A percentile compares a stretch with the other conserved stretches of the same genome.
phyloP scores from a whole-genome alignment of 768 basidiomycete species.

The Russula lepida region DNA sequence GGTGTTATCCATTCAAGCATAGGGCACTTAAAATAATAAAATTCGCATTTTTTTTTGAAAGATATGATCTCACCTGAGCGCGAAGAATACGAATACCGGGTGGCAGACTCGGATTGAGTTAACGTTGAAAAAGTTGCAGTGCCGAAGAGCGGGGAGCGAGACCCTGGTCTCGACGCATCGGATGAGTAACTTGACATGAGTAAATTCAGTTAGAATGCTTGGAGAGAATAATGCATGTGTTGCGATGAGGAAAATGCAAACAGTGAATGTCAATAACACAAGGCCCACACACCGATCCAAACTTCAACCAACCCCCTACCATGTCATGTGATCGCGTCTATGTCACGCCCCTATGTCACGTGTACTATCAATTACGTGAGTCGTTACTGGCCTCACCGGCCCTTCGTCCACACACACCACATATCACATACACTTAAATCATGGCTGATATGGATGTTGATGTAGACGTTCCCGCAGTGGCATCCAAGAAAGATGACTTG shows the following conservation, averaged over 20 bases:
- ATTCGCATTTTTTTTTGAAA: not conserved
- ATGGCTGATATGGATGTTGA: slow-evolving; percentile 76
- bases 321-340: slow-evolving; percentile 31
- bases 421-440: not conserved
- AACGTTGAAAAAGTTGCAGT: slow-evolving; percentile 49
- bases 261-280: slow-evolving; percentile 1
- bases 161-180: slow-evolving; percentile 26
- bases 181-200: slow-evolving; percentile 34
- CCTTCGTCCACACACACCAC: not conserved
- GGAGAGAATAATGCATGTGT: slow-evolving; percentile 26
- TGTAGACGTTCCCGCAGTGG: slow-evolving; percentile 49
- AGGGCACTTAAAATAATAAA: not conserved
- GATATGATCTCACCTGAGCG: slow-evolving; percentile 39
- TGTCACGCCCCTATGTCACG: slow-evolving; percentile 2
- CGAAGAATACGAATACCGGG: slow-evolving; percentile 49
- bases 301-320: slow-evolving; percentile 19
- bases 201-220: slow-evolving; percentile 3
- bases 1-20: not conserved
- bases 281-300: not conserved
- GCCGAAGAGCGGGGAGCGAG: slow-evolving; percentile 56
- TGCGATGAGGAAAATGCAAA: too few species aligned
- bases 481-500: slow-evolving; percentile 42
- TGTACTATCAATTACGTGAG: not conserved
- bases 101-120: slow-evolving; percentile 47
- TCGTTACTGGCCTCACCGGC: not conserved